Evolutionary conservation across 306 rosid genomes (phyloP).

Genomic region (Pachyrhizus erosus): DNA sequence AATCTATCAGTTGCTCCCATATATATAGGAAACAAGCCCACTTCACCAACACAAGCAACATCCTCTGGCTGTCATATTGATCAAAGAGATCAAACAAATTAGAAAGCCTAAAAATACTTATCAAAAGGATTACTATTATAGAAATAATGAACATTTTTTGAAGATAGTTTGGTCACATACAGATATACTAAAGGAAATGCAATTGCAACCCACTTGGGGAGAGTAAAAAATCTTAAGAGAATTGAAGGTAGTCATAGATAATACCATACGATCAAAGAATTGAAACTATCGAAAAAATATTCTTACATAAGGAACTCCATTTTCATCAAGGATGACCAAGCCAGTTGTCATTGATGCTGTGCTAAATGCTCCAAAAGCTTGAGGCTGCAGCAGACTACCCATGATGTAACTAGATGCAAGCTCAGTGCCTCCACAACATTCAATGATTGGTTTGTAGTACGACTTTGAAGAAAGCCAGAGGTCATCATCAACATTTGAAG

Average conservation of each 20-base stretch:
- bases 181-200: not conserved
- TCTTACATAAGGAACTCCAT: conserved; percentile 75
- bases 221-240: not conserved
- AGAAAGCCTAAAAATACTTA: not conserved
- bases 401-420: conserved; percentile 68
- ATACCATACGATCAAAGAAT: not conserved
- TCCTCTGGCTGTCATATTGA: conserved; percentile 68
- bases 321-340: conserved; percentile 75
- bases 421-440: conserved; percentile 93
- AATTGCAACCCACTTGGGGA: conserved; percentile 9
- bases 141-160: conserved; percentile 13
- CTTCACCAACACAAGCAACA: conserved; percentile 84
- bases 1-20: conserved; percentile 80
- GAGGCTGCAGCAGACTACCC: conserved; percentile 79
- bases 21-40: conserved; percentile 64
- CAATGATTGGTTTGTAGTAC: conserved; percentile 71
- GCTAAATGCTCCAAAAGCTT: conserved; percentile 93
- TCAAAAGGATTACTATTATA: conserved; percentile 23
- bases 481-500: conserved; percentile 88
- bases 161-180: not conserved
- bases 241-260: not conserved
- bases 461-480: conserved; percentile 94
- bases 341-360: conserved; percentile 74
- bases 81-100: conserved; percentile 42
- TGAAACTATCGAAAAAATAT: not conserved